Base-by-base conservation (phyloP, 345 rosid species). In the Hibiscus tridactylites region DNA sequence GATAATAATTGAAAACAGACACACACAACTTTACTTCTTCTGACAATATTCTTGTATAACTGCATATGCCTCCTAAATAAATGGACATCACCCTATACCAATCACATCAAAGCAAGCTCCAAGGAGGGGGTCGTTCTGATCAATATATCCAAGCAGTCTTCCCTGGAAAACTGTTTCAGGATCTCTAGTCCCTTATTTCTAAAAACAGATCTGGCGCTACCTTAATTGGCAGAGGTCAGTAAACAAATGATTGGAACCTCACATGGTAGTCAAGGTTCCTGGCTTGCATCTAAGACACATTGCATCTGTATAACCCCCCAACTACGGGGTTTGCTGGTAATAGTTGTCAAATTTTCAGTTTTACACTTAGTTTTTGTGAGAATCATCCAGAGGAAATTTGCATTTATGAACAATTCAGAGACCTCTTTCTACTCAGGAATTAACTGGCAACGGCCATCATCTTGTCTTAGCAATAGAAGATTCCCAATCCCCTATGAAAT, bases 81-180 rank as follows among this genome's bases (percentile, higher is more conserved):
- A 29, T 33, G 9, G 28, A 13, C 62, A 33, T 17, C 42, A 35
- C 2, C 59, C 61, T 9, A 3, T 69, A 52, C 17, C 26, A 33
- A 24, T 52, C 7, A 42, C 7, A 33, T 53, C 53, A 35, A 15
- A 69, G 60, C 60, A 68, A 68, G 60, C 26, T 68, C 72, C 72
- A 35, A 68, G 71, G 21, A 9, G 16, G 44, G 26, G 42, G 42
- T 68, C 15, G 9, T 50, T 29, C 15, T 42, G 28, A 42, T 39
- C 26, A 64, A 19, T 21, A 64, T 31, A 12, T 64, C 49, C 49
- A 42, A 64, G 52, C 9, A 19, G n/a, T 19, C 29, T 19, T 62
- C 29, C 68, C 16, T 11, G 9, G 29, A 63, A 61, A 64, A 64
- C 29, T 28, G 15, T 50, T 68, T 9, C 1, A 7, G 59, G 60